These are phyloP conservation scores for Pyrenula massariospora DNA, from an alignment of 495 filamentous ascomycete species.

Conservation along the genomic window DNA sequence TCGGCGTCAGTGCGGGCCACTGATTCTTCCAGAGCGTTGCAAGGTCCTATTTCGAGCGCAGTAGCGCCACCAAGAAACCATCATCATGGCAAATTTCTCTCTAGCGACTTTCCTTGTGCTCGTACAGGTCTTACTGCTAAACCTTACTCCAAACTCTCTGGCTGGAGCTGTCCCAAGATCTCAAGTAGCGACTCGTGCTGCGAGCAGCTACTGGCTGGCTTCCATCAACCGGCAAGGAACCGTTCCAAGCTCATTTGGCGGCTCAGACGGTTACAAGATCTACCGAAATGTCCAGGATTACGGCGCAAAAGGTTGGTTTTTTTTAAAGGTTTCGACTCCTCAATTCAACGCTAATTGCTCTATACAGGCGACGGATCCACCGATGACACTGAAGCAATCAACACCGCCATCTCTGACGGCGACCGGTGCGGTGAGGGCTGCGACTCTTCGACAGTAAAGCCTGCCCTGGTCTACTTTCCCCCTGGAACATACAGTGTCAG, in stretches of 20 bases:
- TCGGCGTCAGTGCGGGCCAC: neutral
- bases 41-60: neutral
- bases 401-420: slow-evolving; percentile 32
- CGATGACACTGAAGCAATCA: slow-evolving; percentile 44
- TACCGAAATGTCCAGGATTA: slow-evolving; percentile 50
- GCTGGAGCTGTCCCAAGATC: slow-evolving; percentile 30
- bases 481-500: slow-evolving; percentile 50
- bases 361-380: slow-evolving; percentile 24
- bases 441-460: slow-evolving; percentile 32
- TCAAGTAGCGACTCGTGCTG: slow-evolving; percentile 6
- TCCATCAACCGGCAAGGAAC: slow-evolving; percentile 59
- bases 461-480: slow-evolving; percentile 45
- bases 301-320: slow-evolving; percentile 24
- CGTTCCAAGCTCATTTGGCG: slow-evolving; percentile 43
- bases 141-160: slow-evolving; percentile 23
- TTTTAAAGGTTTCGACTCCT: neutral
- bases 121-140: slow-evolving; percentile 21
- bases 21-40: neutral
- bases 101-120: neutral
- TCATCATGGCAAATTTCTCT: neutral
- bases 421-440: slow-evolving; percentile 36
- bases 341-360: slow-evolving; percentile 3
- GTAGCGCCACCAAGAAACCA: neutral
- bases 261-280: slow-evolving; percentile 49
- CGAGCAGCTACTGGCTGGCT: slow-evolving; percentile 59